Base-by-base conservation (phyloP, 1,284 basidiomycete genomes). In the Singerocomus rubriflavus region DNA sequence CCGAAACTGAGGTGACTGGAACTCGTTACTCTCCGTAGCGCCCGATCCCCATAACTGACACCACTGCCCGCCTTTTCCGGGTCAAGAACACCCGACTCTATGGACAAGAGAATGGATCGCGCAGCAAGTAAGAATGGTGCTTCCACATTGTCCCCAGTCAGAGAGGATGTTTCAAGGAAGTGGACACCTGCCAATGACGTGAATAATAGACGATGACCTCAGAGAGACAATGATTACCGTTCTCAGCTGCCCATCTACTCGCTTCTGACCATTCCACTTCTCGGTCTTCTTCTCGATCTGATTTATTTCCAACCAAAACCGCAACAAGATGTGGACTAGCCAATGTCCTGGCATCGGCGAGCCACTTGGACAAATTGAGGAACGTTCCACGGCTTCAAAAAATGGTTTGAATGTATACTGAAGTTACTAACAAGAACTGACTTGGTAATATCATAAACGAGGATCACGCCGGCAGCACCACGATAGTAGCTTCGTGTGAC, bases 361-460 rank as follows among this genome's bases (percentile, higher is more conserved):
- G 76, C 96, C 96, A 98, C 52, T 85, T 79, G 44, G 84, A 81
- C 42, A 97, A 73, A 61, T 91, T 90, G 50, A 76, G 65, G 64
- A 96, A 97, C 6, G 93, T 89, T 57, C 81, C 81, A 44, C 88
- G 88, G 64, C 88, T 91, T 57, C 16, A 57, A 42, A 31, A 17
- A 49, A 56, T 39, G 44, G 59, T 58, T 46, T 60, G 29, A 53
- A 51, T 38, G 54, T 43, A 50, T 46, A 53, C 38, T 26, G 13
- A 27, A 40, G 40, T 46, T 29, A 17, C 16, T 11, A 40, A 45
- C 32, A 41, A 53, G 25, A 21, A 75, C 83, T 52, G 51, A 94
- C 92, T 85, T 88, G 43, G 95, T 97, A 63, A 98, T 96, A 71
- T 98, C 95, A 72, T 97, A 98, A 1, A 98, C 93, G 16, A 98